Base-by-base conservation (phyloP, 2,329 filamentous ascomycete genomes). In the Ascochyta clinopodiicola region DNA sequence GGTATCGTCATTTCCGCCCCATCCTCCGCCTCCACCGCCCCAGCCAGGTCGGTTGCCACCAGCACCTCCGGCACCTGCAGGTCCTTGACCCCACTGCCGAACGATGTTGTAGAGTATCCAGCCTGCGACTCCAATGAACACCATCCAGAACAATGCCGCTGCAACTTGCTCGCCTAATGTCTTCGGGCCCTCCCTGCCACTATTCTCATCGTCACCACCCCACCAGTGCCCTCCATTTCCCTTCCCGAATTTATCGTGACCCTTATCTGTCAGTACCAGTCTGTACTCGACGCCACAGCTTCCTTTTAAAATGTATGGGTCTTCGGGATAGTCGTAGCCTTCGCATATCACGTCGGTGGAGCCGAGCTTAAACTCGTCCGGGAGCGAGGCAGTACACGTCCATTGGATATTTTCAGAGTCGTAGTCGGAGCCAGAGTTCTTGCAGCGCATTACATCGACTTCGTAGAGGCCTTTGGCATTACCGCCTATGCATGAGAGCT, bases 281-380 rank as follows among this genome's bases (percentile, higher is more conserved):
- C 88, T 83, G 76, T 98, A 98, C 77, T 96, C 91, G 22, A 96
- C 93, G 13, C 90, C 95, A 76, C 94, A 98, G 74, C 90, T 95
- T 21, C 95, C 95, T 69, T 90, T 92, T 49, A 98, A 79, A n/a
- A 98, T 84, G 74, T 92, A 96, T 0, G 86, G 86, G 73, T 98
- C 95, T 42, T 94, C 86, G 0, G 88, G 77, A 13, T 80, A 82
- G 54, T 84, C 80, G 77, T 96, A 98, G 10, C 95, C 94, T 72
- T 99, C 94, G 75, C 95, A 99, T 10, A 92, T 81, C 51, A 98
- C 94, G 59, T 98, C 93, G 10, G 94, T 97, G 58, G 85, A 84
- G 53, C 91, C 93, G 25, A 98, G 85, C 75, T 88, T 88, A 76
- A 88, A 86, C 62, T 88, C 86, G 10, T 80, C 73, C 0, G 86